Conservation (phyloP, 106 monocot species). For the Phalaenopsis equestris region DNA sequence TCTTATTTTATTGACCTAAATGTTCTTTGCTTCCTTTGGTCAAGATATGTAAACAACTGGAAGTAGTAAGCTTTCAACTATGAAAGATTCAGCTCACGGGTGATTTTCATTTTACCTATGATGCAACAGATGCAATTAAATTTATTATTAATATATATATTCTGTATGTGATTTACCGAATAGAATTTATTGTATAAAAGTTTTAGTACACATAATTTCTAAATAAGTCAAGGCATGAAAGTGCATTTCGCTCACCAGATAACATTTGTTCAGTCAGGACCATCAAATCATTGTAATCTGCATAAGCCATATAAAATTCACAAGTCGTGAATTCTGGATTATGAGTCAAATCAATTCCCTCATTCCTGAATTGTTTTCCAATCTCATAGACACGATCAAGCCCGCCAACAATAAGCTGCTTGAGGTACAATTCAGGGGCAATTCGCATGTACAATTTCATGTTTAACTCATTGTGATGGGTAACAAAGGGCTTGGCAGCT, state of each 20-base stretch:
- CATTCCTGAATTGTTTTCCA: slow-evolving; percentile 95
- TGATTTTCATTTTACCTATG: too few relatives aligned
- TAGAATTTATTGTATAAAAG: too few relatives aligned
- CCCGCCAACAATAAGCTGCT: slow-evolving; percentile 85
- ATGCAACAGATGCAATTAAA: too few relatives aligned
- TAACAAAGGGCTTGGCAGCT: slow-evolving; percentile 87
- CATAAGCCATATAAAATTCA: slow-evolving; percentile 98
- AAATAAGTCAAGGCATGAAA: neutral
- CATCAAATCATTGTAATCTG: slow-evolving; percentile 97
- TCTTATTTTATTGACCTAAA: too few relatives aligned
- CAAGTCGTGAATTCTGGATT: slow-evolving; percentile 99
- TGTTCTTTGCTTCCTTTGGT: too few relatives aligned
- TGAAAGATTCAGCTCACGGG: too few relatives aligned
- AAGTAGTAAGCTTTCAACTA: too few relatives aligned
- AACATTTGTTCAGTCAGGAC: slow-evolving; percentile 76
- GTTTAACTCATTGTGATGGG: slow-evolving; percentile 89
- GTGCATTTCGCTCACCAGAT: slow-evolving; percentile 41
- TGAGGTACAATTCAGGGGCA: slow-evolving; percentile 87
- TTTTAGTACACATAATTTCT: too few relatives aligned
- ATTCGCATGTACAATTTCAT: slow-evolving; percentile 90
- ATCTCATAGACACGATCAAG: slow-evolving; percentile 93
- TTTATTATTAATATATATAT: too few relatives aligned
- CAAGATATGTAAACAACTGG: too few relatives aligned
- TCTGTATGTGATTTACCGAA: too few relatives aligned
- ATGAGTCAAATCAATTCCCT: slow-evolving; percentile 96